Evolutionary conservation across 2,329 filamentous ascomycete genomes (phyloP).

Genomic region (Onygena corvina): DNA sequence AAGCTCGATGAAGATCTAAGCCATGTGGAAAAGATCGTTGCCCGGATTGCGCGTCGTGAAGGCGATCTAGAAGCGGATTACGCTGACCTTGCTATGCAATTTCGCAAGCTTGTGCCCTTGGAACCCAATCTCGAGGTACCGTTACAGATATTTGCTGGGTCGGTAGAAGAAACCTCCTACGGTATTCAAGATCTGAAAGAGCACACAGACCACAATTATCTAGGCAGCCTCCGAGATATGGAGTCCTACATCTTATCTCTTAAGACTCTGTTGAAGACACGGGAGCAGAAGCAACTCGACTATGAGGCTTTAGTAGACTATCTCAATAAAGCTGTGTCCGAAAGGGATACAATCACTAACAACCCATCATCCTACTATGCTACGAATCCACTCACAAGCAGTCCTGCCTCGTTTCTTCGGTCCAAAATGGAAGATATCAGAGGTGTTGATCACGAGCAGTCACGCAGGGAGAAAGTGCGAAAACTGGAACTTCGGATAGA

Average conservation of each 20-base stretch:
- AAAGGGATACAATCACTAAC: slow-evolving; percentile 67
- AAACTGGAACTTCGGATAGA: slow-evolving; percentile 90
- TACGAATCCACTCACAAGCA: slow-evolving; percentile 41
- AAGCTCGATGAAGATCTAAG: slow-evolving; percentile 88
- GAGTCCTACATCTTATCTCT: slow-evolving; percentile 82
- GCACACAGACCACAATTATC: slow-evolving; percentile 88
- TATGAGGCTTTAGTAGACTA: slow-evolving; percentile 94
- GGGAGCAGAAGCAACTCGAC: slow-evolving; percentile 96
- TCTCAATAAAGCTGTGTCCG: slow-evolving; percentile 75
- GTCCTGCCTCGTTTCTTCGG: slow-evolving; percentile 75
- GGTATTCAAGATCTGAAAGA: slow-evolving; percentile 75
- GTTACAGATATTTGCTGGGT: slow-evolving; percentile 74
- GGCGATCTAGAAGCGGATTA: slow-evolving; percentile 79
- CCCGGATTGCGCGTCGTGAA: slow-evolving; percentile 76
- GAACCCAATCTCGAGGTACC: slow-evolving; percentile 76
- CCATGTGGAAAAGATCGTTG: slow-evolving; percentile 92
- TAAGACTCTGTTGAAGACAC: slow-evolving; percentile 76
- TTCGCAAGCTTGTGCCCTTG: slow-evolving; percentile 79
- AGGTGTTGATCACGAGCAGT: slow-evolving; percentile 90
- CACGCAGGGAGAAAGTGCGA: slow-evolving; percentile 70
- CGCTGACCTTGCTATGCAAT: slow-evolving; percentile 80
- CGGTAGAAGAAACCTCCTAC: slow-evolving; percentile 68
- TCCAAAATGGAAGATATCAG: slow-evolving; percentile 94
- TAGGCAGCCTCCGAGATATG: slow-evolving; percentile 88
- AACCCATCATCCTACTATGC: slow-evolving; percentile 50